Base-by-base conservation (phyloP, 2,329 filamentous ascomycete genomes). In the Tolypocladium paradoxum region DNA sequence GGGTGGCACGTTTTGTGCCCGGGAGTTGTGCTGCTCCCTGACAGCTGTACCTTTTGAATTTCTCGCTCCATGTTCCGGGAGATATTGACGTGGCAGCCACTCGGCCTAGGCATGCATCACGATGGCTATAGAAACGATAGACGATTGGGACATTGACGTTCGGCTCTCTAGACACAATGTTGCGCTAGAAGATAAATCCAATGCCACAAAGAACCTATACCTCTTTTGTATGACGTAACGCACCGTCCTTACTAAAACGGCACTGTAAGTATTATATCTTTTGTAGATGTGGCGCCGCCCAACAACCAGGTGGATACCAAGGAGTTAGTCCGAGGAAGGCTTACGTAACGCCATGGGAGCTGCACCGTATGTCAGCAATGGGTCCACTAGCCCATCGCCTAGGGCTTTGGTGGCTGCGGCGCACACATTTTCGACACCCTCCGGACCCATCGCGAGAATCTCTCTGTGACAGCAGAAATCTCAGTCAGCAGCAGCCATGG, bases 401-500 rank as follows among this genome's bases (percentile, higher is more conserved):
- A 65, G 63, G 63, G 63, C 60, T 65, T 60, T 54, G 18, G 36
- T 49, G 49, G 48, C 50, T 52, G 55, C 53, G 38, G 55, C 61
- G 55, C 65, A 67, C 61, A 64, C 62, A 66, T 60, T 62, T 66
- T 61, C 56, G 57, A 57, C 62, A 58, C 59, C 56, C 52, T 50
- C 49, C 51, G 57, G 56, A 57, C 46, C 29, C 59, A 66, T 60
- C 58, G 60, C 58, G 60, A 57, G 59, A 61, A 61, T 54, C 57
- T 59, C 49, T 57, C 57, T 61, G 60, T 56, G 59, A 61, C 57
- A 59, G 45, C 54, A 58, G 56, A 59, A 57, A 62, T 63, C 57
- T 51, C 56, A 59, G 37, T 56, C 36, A 61, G 60, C 62, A 64
- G 66, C 67, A 71, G 66, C 64, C 62, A 72, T 72, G 70, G 70